These are phyloP conservation scores for Sclerotinia nivalis DNA, from an alignment of 2,329 filamentous ascomycete species.

Conservation along the genomic window DNA sequence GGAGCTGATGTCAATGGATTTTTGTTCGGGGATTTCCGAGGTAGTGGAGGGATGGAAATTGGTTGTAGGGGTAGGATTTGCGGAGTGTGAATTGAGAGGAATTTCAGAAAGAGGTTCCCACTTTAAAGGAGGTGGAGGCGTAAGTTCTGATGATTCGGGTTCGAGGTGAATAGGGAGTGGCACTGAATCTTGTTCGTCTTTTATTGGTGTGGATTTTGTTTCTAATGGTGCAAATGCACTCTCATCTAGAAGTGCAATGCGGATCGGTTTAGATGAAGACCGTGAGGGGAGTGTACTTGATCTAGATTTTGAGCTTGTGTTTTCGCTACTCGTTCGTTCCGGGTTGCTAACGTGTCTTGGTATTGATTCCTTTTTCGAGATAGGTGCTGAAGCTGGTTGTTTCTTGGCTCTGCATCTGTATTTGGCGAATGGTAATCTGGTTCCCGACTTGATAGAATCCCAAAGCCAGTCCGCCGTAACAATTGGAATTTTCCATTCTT, in stretches of 20 bases:
- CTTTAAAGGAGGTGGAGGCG: slow-evolving; percentile 17
- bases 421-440: slow-evolving; percentile 50
- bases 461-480: slow-evolving; percentile 83
- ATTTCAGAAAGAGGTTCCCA: slow-evolving; percentile 15
- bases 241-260: slow-evolving; percentile 28
- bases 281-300: slow-evolving; percentile 27
- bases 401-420: slow-evolving; percentile 45
- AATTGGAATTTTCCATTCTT: slow-evolving; percentile 75
- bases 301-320: slow-evolving; percentile 12
- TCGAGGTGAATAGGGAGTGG: slow-evolving; percentile 10
- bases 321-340: background rate
- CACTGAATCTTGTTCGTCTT: slow-evolving; percentile 24
- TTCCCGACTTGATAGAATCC: slow-evolving; percentile 67
- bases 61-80: slow-evolving; percentile 23
- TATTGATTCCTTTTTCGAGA: slow-evolving; percentile 11
- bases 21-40: background rate
- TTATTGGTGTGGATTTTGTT: slow-evolving; percentile 21
- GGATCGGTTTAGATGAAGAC: slow-evolving; percentile 20
- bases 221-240: slow-evolving; percentile 31
- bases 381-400: slow-evolving; percentile 31
- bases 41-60: background rate
- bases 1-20: slow-evolving; percentile 33
- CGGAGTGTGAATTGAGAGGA: slow-evolving; percentile 14
- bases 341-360: slow-evolving; percentile 1
- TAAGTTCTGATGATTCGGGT: slow-evolving; percentile 25